Evolutionary conservation across 2,329 filamentous ascomycete species (phyloP), one percentile per base, ranked within the genome.

Genomic region (Verticillium nonalfalfae): DNA sequence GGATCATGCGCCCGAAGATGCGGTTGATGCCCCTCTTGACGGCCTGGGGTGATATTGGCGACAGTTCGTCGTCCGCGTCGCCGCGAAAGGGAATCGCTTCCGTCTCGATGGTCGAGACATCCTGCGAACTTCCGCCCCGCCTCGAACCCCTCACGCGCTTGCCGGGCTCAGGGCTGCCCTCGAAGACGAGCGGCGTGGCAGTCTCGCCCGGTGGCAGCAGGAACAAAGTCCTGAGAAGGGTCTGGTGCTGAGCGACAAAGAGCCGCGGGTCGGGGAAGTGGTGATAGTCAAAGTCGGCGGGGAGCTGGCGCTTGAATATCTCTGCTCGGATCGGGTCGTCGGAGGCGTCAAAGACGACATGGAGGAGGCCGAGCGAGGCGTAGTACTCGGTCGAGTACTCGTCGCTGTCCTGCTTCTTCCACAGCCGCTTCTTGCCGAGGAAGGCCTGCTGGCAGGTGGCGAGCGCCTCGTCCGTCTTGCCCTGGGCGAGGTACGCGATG

Each of bases 321-420:
- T 70, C 67, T 4, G 67, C 69, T 13, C 63, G 63, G 34, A 69
- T 63, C 39, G 63, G 65, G 34, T 70, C 67, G 26, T 67, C 68
- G 9, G 62, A 64, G 35, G 66, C 64, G 6, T 70, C 61, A 26
- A 65, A 67, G 7, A 71, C 69, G 6, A 61, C 68, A 10, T 65
- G 68, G 13, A 68, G 60, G 9, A 71, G 61, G 0, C 66, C 69
- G 14, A 69, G 54, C 4, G 67, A 69, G 11, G 67, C 60, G 15
- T 63, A 62, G 31, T 66, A 66, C 39, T 70, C 66, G 11, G 58
- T 33, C 50, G 45, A 61, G 26, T 39, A 33, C 7, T 36, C 15
- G 5, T 62, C 35, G 1, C 61, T 57, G 9, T 39, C 56, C 7
- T 62, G 60, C 1, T 26, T 52, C 57, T 66, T 69, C 33, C 62